Conservation (phyloP, 768 basidiomycete species). For the Basidioascus undulatus region DNA sequence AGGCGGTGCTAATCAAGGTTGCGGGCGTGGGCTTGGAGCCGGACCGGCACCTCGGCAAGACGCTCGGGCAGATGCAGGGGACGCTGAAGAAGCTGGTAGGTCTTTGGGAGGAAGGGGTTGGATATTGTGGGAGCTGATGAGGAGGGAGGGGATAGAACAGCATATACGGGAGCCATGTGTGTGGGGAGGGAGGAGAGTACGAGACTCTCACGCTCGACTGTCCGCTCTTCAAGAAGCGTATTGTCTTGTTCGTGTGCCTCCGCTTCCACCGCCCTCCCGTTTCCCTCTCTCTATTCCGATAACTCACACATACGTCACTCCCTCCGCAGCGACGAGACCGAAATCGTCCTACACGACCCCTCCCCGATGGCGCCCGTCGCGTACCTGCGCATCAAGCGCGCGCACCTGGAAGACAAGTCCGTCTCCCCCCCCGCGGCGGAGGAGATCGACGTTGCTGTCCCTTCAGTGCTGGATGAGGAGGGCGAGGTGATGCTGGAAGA, state of each 20-base stretch:
- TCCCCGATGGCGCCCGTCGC: conserved; percentile 61
- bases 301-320: neutral
- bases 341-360: conserved; percentile 45
- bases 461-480: conserved; percentile 30
- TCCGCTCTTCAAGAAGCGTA: conserved; percentile 57
- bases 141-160: no score
- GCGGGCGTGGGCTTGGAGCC: conserved; percentile 67
- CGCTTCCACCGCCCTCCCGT: neutral
- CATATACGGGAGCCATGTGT: conserved; percentile 71
- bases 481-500: conserved; percentile 6
- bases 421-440: neutral
- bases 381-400: conserved; percentile 54
- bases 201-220: conserved; percentile 79
- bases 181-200: conserved; percentile 96
- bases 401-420: conserved; percentile 34
- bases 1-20: conserved; percentile 75
- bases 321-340: conserved; percentile 29
- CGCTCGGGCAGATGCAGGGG: conserved; percentile 43
- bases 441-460: conserved; percentile 19
- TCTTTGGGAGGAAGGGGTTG: no score
- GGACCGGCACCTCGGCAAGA: conserved; percentile 46
- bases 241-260: conserved; percentile 33
- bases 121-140: neutral
- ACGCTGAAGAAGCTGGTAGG: conserved; percentile 47
- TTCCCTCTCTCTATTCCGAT: neutral